Base-by-base conservation (phyloP, 805 yeast genomes). In the Komagataella populi region DNA sequence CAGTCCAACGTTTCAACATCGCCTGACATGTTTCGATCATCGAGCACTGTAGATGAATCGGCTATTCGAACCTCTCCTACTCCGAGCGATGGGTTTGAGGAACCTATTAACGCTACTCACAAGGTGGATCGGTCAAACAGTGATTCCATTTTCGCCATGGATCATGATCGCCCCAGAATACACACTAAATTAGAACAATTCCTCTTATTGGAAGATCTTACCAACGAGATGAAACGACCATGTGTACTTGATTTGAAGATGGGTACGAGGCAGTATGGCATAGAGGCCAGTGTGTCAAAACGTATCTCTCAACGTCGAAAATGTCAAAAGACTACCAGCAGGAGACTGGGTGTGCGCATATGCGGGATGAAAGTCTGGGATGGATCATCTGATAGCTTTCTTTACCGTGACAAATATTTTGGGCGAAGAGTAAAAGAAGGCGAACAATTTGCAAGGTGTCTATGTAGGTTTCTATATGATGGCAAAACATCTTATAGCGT, bases 211-310 rank as follows among this genome's bases (percentile, higher is more conserved):
- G 99, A 95, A 62, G 99, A 93, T 68, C 69, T 93, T 49, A 93
- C 98, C 0, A 76, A 82, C 51, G 87, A 87, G 22, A 80, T 91
- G 81, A 70, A 67, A 30, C 77, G 77, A 56, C 97, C 99, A 0
- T 90, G 96, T 63, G 98, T 91, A 0, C 69, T 93, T 49, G 99
- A 93, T 67, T 71, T 93, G 59, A 93, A 93, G 63, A 93, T 93
- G 98, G 99, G 99, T 0, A 91, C 99, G 0, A 74, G 99, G 53
- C 99, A 93, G 66, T 93, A 93, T 60, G 99, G 99, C 7, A 84
- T 91, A n/a, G 96, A 89, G 56, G 97, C 98, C 0, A 73, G 74
- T 5, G 64, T 68, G 12, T 68, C 80, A 49, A 93, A 93, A 66
- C 84, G 81, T 60, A 63, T 69, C 48, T 87, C 96, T 0, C 99